These are phyloP conservation scores for Murraya koenigii DNA, from an alignment of 345 rosid genomes.

Conservation along the genomic window DNA sequence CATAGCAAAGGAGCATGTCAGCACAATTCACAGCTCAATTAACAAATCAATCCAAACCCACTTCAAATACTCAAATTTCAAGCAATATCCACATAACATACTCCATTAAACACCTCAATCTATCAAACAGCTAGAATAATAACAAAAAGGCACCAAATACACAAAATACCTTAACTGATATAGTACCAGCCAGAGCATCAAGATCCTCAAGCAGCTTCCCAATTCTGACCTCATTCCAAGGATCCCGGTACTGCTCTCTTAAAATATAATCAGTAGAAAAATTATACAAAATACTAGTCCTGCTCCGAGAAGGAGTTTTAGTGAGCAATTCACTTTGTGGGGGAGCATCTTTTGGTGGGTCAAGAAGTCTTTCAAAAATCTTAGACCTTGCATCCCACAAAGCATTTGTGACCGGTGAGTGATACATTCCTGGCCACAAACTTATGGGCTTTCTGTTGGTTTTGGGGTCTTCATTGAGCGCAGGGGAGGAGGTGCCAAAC, in stretches of 20 bases:
- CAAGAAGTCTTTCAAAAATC: conserved; percentile 67
- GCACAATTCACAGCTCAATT: background rate
- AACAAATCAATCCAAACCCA: conserved; percentile 13
- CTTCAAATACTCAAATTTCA: conserved; percentile 5
- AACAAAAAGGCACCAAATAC: background rate
- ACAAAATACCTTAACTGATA: conserved; percentile 69
- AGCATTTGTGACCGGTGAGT: conserved; percentile 75
- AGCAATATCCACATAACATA: conserved; percentile 9
- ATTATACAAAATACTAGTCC: conserved; percentile 60
- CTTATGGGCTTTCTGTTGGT: conserved; percentile 61
- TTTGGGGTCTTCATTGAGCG: conserved; percentile 13
- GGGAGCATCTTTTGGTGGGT: conserved; percentile 81
- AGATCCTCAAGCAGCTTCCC: conserved; percentile 89
- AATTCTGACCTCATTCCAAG: conserved; percentile 88
- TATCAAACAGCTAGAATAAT: background rate
- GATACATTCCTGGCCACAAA: conserved; percentile 91
- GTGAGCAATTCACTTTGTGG: conserved; percentile 71
- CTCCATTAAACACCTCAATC: background rate
- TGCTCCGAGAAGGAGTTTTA: conserved; percentile 60
- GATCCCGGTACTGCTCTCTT: conserved; percentile 84
- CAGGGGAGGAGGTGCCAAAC: conserved; percentile 26
- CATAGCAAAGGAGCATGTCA: background rate
- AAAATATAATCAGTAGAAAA: conserved; percentile 66
- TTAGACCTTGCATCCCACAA: conserved; percentile 80
- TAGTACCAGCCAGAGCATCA: conserved; percentile 89